Evolutionary conservation across 202 grass and related monocot species (phyloP), one percentile per base, ranked within the genome.

Genomic region (Schoenoplectus triqueter): DNA sequence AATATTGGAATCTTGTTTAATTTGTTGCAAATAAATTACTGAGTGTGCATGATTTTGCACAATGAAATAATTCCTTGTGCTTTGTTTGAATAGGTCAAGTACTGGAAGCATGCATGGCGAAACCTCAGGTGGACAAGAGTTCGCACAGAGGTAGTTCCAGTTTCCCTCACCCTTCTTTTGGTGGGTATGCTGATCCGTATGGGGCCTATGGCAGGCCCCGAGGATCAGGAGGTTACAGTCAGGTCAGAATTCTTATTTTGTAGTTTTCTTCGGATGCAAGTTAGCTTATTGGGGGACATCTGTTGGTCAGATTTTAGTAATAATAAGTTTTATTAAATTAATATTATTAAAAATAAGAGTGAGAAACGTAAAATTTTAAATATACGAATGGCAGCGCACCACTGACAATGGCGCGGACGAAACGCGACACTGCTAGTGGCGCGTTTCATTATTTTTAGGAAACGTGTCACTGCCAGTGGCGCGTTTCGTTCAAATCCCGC

Each of bases 71-170:
- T 31, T 31, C 8, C 3, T 59, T 9, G 2, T 67, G 61, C 17
- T 17, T 17, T 82, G 3, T 52, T 44, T 66, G 81, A 10, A 80
- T 88, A 95, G 95, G 95, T 68, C 91, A 98, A 89, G 86, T 64
- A 47, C 80, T 98, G 5, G 95, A 95, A 87, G 89, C 92, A 40
- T 95, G 92, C 65, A 91, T 98, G 88, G 93, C 93, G 11, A 98
- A 98, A 70, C 90, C 93, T 80, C 89, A 95, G 87, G 69, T 87
- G 80, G 96, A 98, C 21, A 98, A 92, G 85, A 98, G 93, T 71
- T 73, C 87, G 10, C 64, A 84, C 59, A 94, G 89, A 71, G 15
- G 90, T 21, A 91, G 96, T 44, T 91, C 89, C 15, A 92, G 63
- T 84, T 80, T 81, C 14, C 86, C 91, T 73, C 87, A 90, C 78